Percentiles rank a stretch among this genome's conserved stretches.
Evolutionary conservation across 2,329 filamentous ascomycete genomes (phyloP).

Genomic region (Calycina herbarum): DNA sequence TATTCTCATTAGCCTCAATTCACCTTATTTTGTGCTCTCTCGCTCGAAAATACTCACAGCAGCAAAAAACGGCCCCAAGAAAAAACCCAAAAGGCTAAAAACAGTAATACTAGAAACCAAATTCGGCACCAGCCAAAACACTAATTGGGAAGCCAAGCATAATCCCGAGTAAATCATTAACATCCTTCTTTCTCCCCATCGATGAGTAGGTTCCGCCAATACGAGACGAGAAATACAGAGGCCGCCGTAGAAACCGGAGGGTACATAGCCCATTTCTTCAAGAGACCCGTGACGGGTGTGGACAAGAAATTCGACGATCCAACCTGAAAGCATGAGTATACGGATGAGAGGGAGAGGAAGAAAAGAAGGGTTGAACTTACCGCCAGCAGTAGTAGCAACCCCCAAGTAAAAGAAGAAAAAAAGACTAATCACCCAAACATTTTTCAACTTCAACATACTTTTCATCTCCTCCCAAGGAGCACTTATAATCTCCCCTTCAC

Average conservation of each 20-base stretch:
- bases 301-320: slow-evolving; percentile 37
- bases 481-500: slow-evolving; percentile 38
- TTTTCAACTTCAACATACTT: slow-evolving; percentile 45
- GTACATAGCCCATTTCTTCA: slow-evolving; percentile 60
- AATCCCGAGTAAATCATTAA: slow-evolving; percentile 53
- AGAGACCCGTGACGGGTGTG: slow-evolving; percentile 58
- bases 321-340: neutral
- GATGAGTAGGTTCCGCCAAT: slow-evolving; percentile 58
- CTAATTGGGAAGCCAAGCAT: slow-evolving; percentile 54
- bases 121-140: slow-evolving; percentile 58
- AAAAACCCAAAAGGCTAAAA: slow-evolving; percentile 56
- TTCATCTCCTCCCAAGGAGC: slow-evolving; percentile 43
- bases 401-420: slow-evolving; percentile 67
- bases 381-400: slow-evolving; percentile 49
- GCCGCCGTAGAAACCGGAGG: slow-evolving; percentile 60
- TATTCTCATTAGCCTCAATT: neutral
- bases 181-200: slow-evolving; percentile 59
- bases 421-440: slow-evolving; percentile 58
- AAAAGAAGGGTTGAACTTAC: neutral
- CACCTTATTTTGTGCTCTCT: neutral
- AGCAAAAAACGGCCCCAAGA: slow-evolving; percentile 58
- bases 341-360: neutral
- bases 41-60: slow-evolving; percentile 43
- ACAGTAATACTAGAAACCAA: slow-evolving; percentile 52
- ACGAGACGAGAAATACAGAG: slow-evolving; percentile 56